Evolutionary conservation across 2,329 filamentous ascomycete species (phyloP), one percentile per base, ranked within the genome.

Genomic region (Parastagonospora avenae): DNA sequence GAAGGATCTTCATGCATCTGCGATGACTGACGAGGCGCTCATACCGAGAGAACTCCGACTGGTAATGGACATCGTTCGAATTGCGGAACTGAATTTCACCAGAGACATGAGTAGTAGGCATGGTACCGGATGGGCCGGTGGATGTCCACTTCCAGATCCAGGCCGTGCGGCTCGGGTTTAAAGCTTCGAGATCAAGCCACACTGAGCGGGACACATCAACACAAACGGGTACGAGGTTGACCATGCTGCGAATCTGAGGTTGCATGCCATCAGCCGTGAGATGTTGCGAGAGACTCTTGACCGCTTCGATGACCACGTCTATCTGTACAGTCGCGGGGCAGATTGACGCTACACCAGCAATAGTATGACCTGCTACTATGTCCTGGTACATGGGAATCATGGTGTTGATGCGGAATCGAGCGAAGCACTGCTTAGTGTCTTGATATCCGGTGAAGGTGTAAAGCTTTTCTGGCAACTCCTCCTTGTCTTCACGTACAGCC

Each of bases 321-420:
- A 80, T 27, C 42, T 78, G 48, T 0, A 80, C 46, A 0, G 73
- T 78, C 0, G 64, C 71, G 0, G 79, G 78, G 29, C 66, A 72
- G 9, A 75, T 50, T 8, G 76, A 66, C 0, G 74, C 76, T 0
- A 74, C 36, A 73, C 29, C 71, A 50, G 70, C 73, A 37, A 79
- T 75, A 2, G 75, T 36, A 50, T 82, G 78, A 7, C 71, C 72
- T 0, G 60, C 47, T 0, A 80, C 41, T 2, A 75, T 48, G 0
- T 55, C 28, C 16, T 73, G 41, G 54, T 75, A 82, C 30, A 72
- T 61, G 0, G 67, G 46, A 0, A 54, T 64, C 2, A 32, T 48
- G 0, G 76, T 77, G 52, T 79, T 77, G 62, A 82, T 65, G 0
- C 68, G 68, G 68, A 81, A 81, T 0, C 70, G 63, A 0, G 71